A percentile compares a stretch with the other conserved stretches of the same genome.
Conservation (phyloP, 495 filamentous ascomycete genomes). For the Tuber magnatum region DNA sequence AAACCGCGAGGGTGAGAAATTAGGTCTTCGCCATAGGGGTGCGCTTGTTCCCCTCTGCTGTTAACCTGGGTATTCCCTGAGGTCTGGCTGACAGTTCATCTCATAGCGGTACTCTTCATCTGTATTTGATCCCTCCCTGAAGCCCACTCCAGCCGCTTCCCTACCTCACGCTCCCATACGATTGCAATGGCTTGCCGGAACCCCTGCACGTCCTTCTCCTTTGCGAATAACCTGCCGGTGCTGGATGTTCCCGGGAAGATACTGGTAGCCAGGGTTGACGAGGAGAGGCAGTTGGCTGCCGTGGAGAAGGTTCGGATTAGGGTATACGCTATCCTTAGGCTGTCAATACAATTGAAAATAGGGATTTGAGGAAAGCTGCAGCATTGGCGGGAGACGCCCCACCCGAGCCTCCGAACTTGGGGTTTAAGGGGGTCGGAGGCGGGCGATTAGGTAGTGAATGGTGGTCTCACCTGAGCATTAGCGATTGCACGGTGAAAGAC, state of each 20-base stretch:
- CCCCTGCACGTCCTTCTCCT: slow-evolving; percentile 36
- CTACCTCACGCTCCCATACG: slow-evolving; percentile 36
- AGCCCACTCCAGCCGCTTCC: slow-evolving; percentile 35
- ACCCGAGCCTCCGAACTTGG: slow-evolving; percentile 4
- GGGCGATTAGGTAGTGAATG: slow-evolving; percentile 30
- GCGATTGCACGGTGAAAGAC: slow-evolving; percentile 11
- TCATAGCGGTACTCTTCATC: slow-evolving; percentile 32
- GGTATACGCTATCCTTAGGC: slow-evolving; percentile 35
- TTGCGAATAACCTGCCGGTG: slow-evolving; percentile 15
- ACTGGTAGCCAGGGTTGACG: slow-evolving; percentile 36
- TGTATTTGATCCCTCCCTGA: slow-evolving; percentile 35
- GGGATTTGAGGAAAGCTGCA: slow-evolving; percentile 37
- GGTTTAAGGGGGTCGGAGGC: not conserved
- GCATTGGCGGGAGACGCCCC: slow-evolving; percentile 21
- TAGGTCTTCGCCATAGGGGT: slow-evolving; percentile 37
- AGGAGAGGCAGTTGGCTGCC: slow-evolving; percentile 38
- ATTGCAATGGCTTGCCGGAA: slow-evolving; percentile 37
- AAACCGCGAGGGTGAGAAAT: slow-evolving; percentile 34
- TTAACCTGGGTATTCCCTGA: not conserved
- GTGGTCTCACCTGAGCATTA: slow-evolving; percentile 24
- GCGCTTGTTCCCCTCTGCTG: slow-evolving; percentile 8
- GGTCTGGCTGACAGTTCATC: slow-evolving; percentile 6
- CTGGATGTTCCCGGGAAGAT: slow-evolving; percentile 31
- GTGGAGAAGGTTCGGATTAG: slow-evolving; percentile 34
- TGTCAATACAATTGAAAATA: slow-evolving; percentile 37